Conservation (phyloP, 2,329 filamentous ascomycete species). For the Colletotrichum sansevieriae region DNA sequence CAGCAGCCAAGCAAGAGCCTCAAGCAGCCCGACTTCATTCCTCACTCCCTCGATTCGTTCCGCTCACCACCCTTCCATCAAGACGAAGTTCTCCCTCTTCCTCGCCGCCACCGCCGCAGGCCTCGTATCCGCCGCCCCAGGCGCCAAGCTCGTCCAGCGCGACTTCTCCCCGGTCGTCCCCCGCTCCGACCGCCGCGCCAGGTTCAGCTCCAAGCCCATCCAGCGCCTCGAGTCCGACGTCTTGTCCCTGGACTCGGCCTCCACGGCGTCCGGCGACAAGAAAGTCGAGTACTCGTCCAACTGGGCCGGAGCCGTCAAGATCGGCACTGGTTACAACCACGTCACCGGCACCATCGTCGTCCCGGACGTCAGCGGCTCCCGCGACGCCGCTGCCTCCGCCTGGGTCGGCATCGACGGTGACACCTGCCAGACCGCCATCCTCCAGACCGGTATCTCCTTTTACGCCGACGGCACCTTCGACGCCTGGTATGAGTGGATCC, state of each 20-base stretch:
- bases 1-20: conserved; percentile 22
- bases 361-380: conserved; percentile 43
- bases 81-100: conserved; percentile 40
- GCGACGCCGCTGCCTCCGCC: conserved; percentile 50
- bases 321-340: conserved; percentile 45
- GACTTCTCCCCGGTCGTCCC: conserved; percentile 28
- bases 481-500: conserved; percentile 63
- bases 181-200: conserved; percentile 18
- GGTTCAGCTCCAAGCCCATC: conserved; percentile 41
- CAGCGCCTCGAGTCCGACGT: conserved; percentile 16
- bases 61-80: not conserved
- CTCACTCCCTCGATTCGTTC: not conserved
- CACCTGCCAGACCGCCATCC: conserved; percentile 54
- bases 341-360: conserved; percentile 49
- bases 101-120: conserved; percentile 39
- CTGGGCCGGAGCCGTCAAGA: conserved; percentile 50
- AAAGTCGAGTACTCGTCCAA: conserved; percentile 46
- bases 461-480: conserved; percentile 52
- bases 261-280: not conserved
- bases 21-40: conserved; percentile 14
- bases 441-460: conserved; percentile 60
- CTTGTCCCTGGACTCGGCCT: conserved; percentile 13
- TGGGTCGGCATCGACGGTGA: conserved; percentile 65
- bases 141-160: conserved; percentile 31
- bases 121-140: conserved; percentile 40